These are phyloP conservation scores for Fraxinus angustifolia DNA, from an alignment of 305 asterid genomes.

Conservation along the genomic window DNA sequence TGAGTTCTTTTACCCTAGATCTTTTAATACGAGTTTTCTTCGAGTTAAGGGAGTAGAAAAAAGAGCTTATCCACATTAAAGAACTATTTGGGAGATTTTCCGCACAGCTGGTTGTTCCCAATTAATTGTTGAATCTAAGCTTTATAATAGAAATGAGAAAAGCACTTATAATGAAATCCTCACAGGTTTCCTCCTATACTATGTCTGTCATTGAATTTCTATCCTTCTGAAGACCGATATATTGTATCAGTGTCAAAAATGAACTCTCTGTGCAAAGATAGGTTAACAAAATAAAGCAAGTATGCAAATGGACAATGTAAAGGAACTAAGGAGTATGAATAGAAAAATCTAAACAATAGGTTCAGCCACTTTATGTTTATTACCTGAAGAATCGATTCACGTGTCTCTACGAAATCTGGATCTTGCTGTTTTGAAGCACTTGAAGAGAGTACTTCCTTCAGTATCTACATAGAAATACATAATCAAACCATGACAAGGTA, in stretches of 20 bases:
- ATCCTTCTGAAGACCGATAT: background rate
- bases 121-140: constrained; percentile 7
- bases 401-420: constrained; percentile 64
- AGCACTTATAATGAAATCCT: background rate
- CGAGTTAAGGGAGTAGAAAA: background rate
- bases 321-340: background rate
- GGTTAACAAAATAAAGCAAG: constrained; percentile 3
- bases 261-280: background rate
- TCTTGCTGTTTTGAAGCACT: constrained; percentile 47
- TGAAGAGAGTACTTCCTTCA: constrained; percentile 75
- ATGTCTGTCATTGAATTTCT: background rate
- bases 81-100: background rate
- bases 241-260: background rate
- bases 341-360: constrained; percentile 3
- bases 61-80: background rate
- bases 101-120: background rate
- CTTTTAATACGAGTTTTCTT: constrained; percentile 1
- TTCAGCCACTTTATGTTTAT: background rate
- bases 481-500: constrained; percentile 13
- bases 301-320: constrained; percentile 8
- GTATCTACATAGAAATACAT: constrained; percentile 40
- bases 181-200: background rate
- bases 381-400: constrained; percentile 89
- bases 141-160: background rate
- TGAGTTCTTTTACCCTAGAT: constrained; percentile 12